Evolutionary conservation across 257 asterid genomes (phyloP).

Genomic region (Przewalskia tangutica): DNA sequence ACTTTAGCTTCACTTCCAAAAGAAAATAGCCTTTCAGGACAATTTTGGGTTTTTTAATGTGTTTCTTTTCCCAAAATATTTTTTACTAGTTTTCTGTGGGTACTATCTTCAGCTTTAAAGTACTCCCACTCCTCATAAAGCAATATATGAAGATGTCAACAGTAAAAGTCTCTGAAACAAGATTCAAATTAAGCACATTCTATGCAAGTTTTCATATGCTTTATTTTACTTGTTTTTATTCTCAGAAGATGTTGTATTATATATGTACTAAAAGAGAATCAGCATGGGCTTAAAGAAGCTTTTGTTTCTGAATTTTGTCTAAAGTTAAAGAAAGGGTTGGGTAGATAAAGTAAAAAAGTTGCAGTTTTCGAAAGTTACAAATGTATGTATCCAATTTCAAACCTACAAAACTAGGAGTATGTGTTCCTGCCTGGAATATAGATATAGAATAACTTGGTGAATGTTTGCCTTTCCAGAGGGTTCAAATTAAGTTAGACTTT

Average conservation of each 20-base stretch:
- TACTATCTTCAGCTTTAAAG: slow-evolving; percentile 3
- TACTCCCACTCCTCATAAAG: not conserved
- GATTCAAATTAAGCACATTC: not conserved
- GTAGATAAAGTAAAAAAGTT: not conserved
- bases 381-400: not conserved
- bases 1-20: not conserved
- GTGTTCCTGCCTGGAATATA: not conserved
- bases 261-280: not conserved
- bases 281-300: slow-evolving; percentile 4
- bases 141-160: not conserved
- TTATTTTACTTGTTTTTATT: not conserved
- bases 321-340: not conserved
- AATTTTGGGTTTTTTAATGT: not conserved
- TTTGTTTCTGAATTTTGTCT: not conserved
- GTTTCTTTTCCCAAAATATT: not conserved
- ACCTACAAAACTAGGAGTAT: not conserved
- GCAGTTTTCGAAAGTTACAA: slow-evolving; percentile 1
- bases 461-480: not conserved
- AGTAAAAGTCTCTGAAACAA: not conserved
- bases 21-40: slow-evolving; percentile 7
- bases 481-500: not conserved
- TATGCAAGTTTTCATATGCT: not conserved
- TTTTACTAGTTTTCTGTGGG: not conserved
- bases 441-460: not conserved
- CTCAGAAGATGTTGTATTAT: not conserved